Percentiles rank a stretch among this genome's conserved stretches.
Evolutionary conservation across 441 rosid species (phyloP).

Genomic region (Croton laevigatus): DNA sequence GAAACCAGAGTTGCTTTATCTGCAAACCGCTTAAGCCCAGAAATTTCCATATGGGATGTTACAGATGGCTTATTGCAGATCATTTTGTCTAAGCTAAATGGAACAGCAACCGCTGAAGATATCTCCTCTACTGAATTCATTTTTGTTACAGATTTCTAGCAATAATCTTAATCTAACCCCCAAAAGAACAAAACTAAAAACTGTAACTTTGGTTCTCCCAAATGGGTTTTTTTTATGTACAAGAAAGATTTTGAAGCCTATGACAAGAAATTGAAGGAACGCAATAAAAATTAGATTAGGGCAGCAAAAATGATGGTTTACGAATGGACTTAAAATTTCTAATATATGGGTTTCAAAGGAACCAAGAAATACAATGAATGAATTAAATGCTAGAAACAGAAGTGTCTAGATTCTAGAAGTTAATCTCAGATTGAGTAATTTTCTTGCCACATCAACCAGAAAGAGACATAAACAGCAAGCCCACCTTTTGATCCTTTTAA

Average conservation of each 20-base stretch:
- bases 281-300: not conserved
- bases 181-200: constrained; percentile 15
- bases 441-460: constrained; percentile 17
- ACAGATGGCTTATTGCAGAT: constrained; percentile 31
- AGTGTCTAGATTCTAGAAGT: constrained; percentile 18
- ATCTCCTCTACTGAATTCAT: constrained; percentile 51
- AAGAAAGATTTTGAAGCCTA: constrained; percentile 3
- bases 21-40: constrained; percentile 32
- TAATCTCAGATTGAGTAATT: constrained; percentile 25
- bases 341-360: not conserved
- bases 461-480: constrained; percentile 9
- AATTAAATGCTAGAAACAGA: constrained; percentile 16
- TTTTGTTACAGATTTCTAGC: constrained; percentile 7
- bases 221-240: not conserved
- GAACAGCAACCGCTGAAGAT: constrained; percentile 39
- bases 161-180: constrained; percentile 14
- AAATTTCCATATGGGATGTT: constrained; percentile 31
- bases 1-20: constrained; percentile 30
- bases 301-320: not conserved
- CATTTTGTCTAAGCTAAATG: constrained; percentile 40
- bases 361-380: not conserved
- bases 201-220: not conserved
- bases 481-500: constrained; percentile 10
- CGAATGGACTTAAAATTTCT: not conserved
- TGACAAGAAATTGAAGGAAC: not conserved